These are phyloP conservation scores for Solanum tacnaense DNA, from an alignment of 257 asterid genomes.

Conservation along the genomic window DNA sequence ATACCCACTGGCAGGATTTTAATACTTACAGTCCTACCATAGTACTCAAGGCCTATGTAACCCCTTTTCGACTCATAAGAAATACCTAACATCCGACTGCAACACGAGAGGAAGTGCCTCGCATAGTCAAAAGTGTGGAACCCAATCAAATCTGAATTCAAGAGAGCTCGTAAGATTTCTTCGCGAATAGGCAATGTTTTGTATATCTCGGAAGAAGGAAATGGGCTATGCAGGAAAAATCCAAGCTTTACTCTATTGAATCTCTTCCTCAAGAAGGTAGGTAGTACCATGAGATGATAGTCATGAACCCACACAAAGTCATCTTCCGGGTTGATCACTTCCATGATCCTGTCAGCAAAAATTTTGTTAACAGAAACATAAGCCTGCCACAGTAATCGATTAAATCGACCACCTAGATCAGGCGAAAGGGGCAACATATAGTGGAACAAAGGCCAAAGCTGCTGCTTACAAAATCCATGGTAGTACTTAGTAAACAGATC, in stretches of 20 bases:
- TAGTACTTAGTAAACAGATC: constrained; percentile 57
- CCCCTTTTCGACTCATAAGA: constrained; percentile 87
- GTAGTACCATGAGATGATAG: constrained; percentile 78
- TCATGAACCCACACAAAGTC: constrained; percentile 88
- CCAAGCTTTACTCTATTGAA: constrained; percentile 83
- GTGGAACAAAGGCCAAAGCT: constrained; percentile 82
- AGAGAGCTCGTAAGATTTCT: constrained; percentile 59
- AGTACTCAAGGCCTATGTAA: constrained; percentile 77
- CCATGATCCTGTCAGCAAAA: constrained; percentile 86
- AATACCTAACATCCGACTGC: constrained; percentile 79
- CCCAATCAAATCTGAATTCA: constrained; percentile 80
- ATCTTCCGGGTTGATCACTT: constrained; percentile 83
- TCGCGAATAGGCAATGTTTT: constrained; percentile 74
- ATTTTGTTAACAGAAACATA: constrained; percentile 85
- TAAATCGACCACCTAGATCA: constrained; percentile 76
- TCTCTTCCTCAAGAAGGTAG: constrained; percentile 83
- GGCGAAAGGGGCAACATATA: constrained; percentile 83
- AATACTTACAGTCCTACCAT: constrained; percentile 85
- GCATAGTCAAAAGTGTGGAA: constrained; percentile 88
- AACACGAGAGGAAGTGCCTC: constrained; percentile 80
- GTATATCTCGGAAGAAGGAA: constrained; percentile 79
- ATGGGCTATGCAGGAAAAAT: constrained; percentile 76
- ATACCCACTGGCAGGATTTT: constrained; percentile 92
- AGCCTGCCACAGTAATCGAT: constrained; percentile 74
- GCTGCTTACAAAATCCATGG: constrained; percentile 85